Conservation (phyloP, 306 rosid species). For the Gleditsia sinensis region DNA sequence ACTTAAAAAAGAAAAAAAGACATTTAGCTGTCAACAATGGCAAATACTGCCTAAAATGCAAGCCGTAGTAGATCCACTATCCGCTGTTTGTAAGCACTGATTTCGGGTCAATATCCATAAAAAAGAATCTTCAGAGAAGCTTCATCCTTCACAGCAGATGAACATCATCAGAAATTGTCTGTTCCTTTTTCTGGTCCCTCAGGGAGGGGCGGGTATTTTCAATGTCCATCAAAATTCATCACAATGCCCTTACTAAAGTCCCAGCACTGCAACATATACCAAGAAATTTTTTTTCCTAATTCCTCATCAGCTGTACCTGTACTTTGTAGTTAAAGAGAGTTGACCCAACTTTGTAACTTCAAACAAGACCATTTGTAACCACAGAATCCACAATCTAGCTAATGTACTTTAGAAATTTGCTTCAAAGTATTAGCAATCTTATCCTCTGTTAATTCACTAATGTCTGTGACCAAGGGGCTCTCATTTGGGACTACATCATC, state of each 20-base stretch:
- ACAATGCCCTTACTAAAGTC: background rate
- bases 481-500: conserved; percentile 70
- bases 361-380: background rate
- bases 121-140: background rate
- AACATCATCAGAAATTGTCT: background rate
- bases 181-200: background rate
- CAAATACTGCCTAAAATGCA: background rate
- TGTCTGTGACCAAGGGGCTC: conserved; percentile 54
- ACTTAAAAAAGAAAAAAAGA: background rate
- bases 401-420: conserved; percentile 37
- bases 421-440: conserved; percentile 42
- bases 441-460: conserved; percentile 33
- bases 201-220: background rate
- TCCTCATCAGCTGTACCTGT: background rate
- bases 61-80: background rate
- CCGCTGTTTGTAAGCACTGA: background rate
- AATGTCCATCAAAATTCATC: background rate
- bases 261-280: background rate
- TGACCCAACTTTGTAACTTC: background rate
- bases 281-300: background rate
- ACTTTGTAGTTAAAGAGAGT: background rate
- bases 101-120: background rate
- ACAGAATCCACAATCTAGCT: conserved; percentile 4
- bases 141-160: background rate
- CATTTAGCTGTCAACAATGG: background rate